Conservation (phyloP, 345 rosid genomes). For the Eucalyptus caleyi region DNA sequence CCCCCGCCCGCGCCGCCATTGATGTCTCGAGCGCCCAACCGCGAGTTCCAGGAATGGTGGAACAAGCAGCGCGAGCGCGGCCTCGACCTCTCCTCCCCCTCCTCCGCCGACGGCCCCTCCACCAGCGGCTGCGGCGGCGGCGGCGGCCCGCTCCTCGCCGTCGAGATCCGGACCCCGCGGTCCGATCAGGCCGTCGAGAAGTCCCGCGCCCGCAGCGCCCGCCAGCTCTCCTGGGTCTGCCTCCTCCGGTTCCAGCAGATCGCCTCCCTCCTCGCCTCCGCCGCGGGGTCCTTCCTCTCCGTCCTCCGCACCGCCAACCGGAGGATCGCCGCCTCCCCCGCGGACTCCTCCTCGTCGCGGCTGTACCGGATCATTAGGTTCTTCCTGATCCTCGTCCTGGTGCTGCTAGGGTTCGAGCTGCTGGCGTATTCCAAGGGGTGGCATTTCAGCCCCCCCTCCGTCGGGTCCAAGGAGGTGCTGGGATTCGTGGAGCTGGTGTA, state of each 20-base stretch:
- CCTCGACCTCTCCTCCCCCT: constrained; percentile 1
- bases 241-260: constrained; percentile 60
- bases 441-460: constrained; percentile 84
- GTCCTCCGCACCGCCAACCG: constrained; percentile 72
- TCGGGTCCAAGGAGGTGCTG: constrained; percentile 39
- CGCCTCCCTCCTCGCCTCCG: constrained; percentile 40
- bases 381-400: constrained; percentile 41
- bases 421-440: constrained; percentile 81
- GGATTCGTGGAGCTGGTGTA: constrained; percentile 37
- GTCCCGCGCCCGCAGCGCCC: constrained; percentile 52
- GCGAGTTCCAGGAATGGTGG: constrained; percentile 34
- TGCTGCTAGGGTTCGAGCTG: constrained; percentile 55
- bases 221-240: constrained; percentile 65
- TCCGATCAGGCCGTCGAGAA: constrained; percentile 31
- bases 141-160: constrained; percentile 23
- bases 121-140: not conserved
- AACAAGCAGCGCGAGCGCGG: constrained; percentile 56
- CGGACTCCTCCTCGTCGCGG: constrained; percentile 31
- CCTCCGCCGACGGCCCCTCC: not conserved
- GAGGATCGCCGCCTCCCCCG: constrained; percentile 34
- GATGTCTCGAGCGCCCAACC: constrained; percentile 8
- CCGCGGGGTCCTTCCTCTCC: constrained; percentile 21
- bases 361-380: constrained; percentile 47
- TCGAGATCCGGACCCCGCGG: constrained; percentile 32
- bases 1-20: not conserved